These are phyloP conservation scores for Daldinia sp. DNA, from an alignment of 2,329 filamentous ascomycete species.

Conservation along the genomic window DNA sequence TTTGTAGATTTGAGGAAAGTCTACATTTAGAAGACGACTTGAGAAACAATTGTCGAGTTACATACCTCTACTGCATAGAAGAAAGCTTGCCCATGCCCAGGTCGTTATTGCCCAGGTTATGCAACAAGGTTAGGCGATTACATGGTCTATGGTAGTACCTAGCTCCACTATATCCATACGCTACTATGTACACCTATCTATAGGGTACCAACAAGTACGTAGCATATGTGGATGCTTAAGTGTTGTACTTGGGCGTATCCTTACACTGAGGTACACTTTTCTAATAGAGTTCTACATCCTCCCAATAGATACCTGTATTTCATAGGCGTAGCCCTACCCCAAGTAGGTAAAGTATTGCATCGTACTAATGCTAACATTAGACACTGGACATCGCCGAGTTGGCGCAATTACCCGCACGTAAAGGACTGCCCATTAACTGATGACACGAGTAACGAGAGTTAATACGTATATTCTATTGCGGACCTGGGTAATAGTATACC, in stretches of 20 bases:
- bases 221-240: slow-evolving; percentile 5
- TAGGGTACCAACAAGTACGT: slow-evolving; percentile 13
- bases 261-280: background rate
- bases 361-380: slow-evolving; percentile 10
- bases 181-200: background rate
- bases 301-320: background rate
- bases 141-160: background rate
- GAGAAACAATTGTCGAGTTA: slow-evolving; percentile 6
- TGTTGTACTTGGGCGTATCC: background rate
- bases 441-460: slow-evolving; percentile 29
- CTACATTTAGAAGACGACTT: slow-evolving; percentile 1
- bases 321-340: slow-evolving; percentile 2
- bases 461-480: background rate
- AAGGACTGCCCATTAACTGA: slow-evolving; percentile 21
- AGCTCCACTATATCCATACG: background rate
- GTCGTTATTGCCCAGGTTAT: slow-evolving; percentile 1
- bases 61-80: background rate
- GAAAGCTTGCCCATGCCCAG: slow-evolving; percentile 2
- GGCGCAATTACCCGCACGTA: slow-evolving; percentile 33
- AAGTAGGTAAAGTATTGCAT: background rate
- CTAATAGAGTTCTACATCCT: background rate
- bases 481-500: too few species aligned
- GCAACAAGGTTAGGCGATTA: slow-evolving; percentile 18
- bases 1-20: slow-evolving; percentile 10
- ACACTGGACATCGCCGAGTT: slow-evolving; percentile 9